Evolutionary conservation across 2,329 filamentous ascomycete species (phyloP).

Genomic region (Trichoderma arundinaceum): DNA sequence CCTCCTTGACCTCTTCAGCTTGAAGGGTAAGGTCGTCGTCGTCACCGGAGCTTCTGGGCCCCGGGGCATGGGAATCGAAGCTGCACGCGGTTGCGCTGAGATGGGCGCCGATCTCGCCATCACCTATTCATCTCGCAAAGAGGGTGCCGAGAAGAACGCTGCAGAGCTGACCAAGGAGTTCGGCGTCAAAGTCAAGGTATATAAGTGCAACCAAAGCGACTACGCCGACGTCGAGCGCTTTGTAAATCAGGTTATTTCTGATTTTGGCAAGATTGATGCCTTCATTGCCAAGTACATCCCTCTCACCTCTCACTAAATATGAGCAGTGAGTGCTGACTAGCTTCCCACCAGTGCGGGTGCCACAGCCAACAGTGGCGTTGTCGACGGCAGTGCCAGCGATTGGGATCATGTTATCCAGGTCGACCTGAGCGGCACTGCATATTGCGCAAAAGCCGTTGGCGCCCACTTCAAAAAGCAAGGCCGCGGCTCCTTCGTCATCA

Average conservation of each 20-base stretch:
- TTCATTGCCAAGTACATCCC: slow-evolving; percentile 77
- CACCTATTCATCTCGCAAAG: slow-evolving; percentile 73
- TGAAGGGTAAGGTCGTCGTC: slow-evolving; percentile 75
- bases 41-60: slow-evolving; percentile 73
- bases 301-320: slow-evolving; percentile 45
- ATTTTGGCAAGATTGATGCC: slow-evolving; percentile 76
- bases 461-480: slow-evolving; percentile 68
- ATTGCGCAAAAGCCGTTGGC: slow-evolving; percentile 69
- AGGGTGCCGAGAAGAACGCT: slow-evolving; percentile 69
- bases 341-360: slow-evolving; percentile 60
- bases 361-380: slow-evolving; percentile 70
- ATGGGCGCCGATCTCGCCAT: slow-evolving; percentile 73
- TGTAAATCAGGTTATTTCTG: slow-evolving; percentile 67
- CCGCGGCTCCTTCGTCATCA: slow-evolving; percentile 70
- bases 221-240: slow-evolving; percentile 58
- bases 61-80: slow-evolving; percentile 72
- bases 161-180: slow-evolving; percentile 68
- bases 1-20: slow-evolving; percentile 71
- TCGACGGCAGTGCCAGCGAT: slow-evolving; percentile 69
- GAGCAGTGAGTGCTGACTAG: neutral
- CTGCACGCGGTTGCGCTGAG: slow-evolving; percentile 72
- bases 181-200: slow-evolving; percentile 69
- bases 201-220: slow-evolving; percentile 64
- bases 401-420: slow-evolving; percentile 69
- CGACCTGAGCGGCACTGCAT: slow-evolving; percentile 70